Conservation (phyloP, 768 basidiomycete species). For the Coprinellus aureogranulatus region DNA sequence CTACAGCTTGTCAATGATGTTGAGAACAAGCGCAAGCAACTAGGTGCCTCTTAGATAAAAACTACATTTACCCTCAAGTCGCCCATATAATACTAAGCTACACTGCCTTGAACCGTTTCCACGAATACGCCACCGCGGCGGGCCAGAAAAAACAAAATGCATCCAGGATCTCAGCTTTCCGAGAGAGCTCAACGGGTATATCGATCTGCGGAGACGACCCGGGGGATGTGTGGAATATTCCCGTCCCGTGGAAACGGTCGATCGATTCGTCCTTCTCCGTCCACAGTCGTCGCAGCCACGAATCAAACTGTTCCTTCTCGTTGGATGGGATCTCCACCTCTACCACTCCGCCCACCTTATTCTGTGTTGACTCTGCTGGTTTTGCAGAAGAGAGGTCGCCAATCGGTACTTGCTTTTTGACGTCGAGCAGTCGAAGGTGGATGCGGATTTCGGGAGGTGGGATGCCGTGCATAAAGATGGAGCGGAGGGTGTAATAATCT, state of each 20-base stretch:
- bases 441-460: conserved; percentile 86
- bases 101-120: conserved; percentile 29
- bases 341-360: conserved; percentile 16
- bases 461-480: conserved; percentile 78
- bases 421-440: conserved; percentile 79
- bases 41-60: conserved; percentile 13
- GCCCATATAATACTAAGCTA: conserved; percentile 11
- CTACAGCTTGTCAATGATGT: conserved; percentile 76
- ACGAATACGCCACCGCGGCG: conserved; percentile 47
- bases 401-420: conserved; percentile 64
- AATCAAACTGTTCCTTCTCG: conserved; percentile 70
- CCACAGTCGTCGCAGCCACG: conserved; percentile 84
- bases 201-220: conserved; percentile 31
- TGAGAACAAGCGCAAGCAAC: conserved; percentile 38
- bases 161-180: conserved; percentile 54
- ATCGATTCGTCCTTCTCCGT: conserved; percentile 79
- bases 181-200: conserved; percentile 60
- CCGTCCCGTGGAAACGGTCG: conserved; percentile 57
- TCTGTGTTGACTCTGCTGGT: background rate
- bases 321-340: conserved; percentile 52
- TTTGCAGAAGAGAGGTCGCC: conserved; percentile 50
- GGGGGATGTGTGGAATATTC: conserved; percentile 38
- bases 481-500: conserved; percentile 83
- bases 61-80: conserved; percentile 8
- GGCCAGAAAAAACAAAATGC: conserved; percentile 75